Conservation (phyloP, 1,284 basidiomycete genomes). For the Fomes fomentarius region DNA sequence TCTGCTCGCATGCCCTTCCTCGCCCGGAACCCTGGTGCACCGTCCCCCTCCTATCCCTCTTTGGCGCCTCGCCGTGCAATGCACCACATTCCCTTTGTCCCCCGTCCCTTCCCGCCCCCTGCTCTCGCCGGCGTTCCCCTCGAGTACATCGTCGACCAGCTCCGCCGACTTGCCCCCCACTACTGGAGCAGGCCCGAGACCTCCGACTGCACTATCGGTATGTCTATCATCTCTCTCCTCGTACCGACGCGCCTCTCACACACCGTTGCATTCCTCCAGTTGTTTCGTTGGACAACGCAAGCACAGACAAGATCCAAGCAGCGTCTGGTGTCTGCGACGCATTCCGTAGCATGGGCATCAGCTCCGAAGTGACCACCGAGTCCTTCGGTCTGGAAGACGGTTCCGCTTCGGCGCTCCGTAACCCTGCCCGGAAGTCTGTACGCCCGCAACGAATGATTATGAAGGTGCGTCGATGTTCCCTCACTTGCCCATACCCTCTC, state of each 20-base stretch:
- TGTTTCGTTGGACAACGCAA: conserved; percentile 32
- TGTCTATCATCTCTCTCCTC: conserved; percentile 29
- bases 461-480: conserved; percentile 47
- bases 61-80: conserved; percentile 35
- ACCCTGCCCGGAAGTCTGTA: conserved; percentile 41
- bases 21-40: conserved; percentile 23
- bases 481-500: background rate
- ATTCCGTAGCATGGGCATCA: conserved; percentile 23
- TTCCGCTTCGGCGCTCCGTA: conserved; percentile 41
- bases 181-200: conserved; percentile 76
- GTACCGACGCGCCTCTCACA: background rate
- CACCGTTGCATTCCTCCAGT: conserved; percentile 26
- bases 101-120: conserved; percentile 64
- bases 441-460: conserved; percentile 51
- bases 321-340: conserved; percentile 19
- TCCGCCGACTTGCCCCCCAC: conserved; percentile 62
- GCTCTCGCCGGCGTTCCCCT: conserved; percentile 63
- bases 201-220: conserved; percentile 75
- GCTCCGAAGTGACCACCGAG: conserved; percentile 20
- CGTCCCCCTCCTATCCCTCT: conserved; percentile 18
- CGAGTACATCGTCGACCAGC: conserved; percentile 71
- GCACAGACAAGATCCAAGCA: conserved; percentile 10
- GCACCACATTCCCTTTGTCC: conserved; percentile 47
- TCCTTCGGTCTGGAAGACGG: conserved; percentile 20
- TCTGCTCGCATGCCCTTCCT: conserved; percentile 14